Conservation (phyloP, 257 asterid genomes). For the Salvia hispanica region DNA sequence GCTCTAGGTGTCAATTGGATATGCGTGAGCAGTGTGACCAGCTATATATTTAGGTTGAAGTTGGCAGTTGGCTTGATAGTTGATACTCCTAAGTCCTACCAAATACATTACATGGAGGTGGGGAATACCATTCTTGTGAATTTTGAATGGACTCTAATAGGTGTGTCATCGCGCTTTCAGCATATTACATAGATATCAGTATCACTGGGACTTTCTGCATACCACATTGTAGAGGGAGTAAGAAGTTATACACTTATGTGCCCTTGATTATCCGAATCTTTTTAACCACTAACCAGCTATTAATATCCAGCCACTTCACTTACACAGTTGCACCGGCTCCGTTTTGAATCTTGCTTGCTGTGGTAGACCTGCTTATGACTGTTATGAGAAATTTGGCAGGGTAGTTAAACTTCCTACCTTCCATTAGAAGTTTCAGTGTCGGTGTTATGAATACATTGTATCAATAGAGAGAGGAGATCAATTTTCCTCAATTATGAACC, state of each 20-base stretch:
- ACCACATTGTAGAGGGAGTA: too few relatives aligned
- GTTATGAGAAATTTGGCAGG: not conserved
- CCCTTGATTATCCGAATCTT: too few relatives aligned
- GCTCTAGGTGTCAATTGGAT: constrained; percentile 6
- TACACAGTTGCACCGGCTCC: not conserved
- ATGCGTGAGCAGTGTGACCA: not conserved
- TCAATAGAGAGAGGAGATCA: too few relatives aligned
- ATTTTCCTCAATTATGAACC: too few relatives aligned
- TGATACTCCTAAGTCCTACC: too few relatives aligned
- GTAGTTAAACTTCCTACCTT: not conserved
- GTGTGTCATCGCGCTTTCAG: not conserved
- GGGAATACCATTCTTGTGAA: not conserved
- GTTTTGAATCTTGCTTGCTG: not conserved
- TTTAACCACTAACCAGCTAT: too few relatives aligned
- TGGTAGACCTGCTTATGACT: not conserved
- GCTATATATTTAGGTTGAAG: not conserved
- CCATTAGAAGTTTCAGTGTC: too few relatives aligned
- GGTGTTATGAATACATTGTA: too few relatives aligned
- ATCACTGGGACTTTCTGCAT: not conserved
- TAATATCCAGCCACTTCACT: not conserved
- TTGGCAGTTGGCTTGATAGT: not conserved
- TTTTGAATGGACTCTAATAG: not conserved
- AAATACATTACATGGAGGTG: not conserved
- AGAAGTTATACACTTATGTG: too few relatives aligned
- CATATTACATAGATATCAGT: too few relatives aligned